These are phyloP conservation scores for Nelumbo lutea DNA, from an alignment of 164 flowering plant genomes.

Conservation along the genomic window DNA sequence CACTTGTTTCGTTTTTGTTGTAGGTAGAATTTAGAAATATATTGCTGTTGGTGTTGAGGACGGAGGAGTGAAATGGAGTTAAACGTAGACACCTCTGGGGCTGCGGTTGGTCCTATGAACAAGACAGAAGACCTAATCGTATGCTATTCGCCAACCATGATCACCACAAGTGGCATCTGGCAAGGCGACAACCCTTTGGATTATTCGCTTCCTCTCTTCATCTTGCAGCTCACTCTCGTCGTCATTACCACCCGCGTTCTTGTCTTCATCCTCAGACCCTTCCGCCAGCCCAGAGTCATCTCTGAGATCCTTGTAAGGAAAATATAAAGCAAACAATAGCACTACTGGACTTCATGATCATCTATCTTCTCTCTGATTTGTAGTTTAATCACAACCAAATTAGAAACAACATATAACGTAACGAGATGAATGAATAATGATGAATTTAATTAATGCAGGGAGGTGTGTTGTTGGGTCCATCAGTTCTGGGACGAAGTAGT, in stretches of 20 bases:
- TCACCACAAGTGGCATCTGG: conserved; percentile 20
- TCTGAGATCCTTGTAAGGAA: conserved; percentile 22
- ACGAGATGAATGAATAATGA: no score
- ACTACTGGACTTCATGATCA: no score
- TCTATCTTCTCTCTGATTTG: no score
- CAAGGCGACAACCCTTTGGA: conserved; percentile 19
- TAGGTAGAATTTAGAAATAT: no score
- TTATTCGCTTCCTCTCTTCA: conserved; percentile 19
- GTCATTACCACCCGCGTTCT: conserved; percentile 16
- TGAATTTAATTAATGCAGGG: conserved; percentile 8
- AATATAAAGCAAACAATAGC: no score
- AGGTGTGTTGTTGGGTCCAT: conserved; percentile 23
- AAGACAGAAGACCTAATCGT: neutral
- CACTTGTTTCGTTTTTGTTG: no score
- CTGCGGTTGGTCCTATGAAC: no score
- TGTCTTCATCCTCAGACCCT: conserved; percentile 16
- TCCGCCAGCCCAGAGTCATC: conserved; percentile 24
- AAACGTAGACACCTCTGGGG: no score
- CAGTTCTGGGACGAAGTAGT: conserved; percentile 7
- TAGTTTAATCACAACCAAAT: no score
- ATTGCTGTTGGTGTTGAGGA: no score
- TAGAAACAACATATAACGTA: no score
- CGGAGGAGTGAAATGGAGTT: no score
- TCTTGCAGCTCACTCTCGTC: conserved; percentile 16
- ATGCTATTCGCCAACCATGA: conserved; percentile 16